Evolutionary conservation across 148 eudicot genomes (phyloP).

Genomic region (Camellia sinensis): DNA sequence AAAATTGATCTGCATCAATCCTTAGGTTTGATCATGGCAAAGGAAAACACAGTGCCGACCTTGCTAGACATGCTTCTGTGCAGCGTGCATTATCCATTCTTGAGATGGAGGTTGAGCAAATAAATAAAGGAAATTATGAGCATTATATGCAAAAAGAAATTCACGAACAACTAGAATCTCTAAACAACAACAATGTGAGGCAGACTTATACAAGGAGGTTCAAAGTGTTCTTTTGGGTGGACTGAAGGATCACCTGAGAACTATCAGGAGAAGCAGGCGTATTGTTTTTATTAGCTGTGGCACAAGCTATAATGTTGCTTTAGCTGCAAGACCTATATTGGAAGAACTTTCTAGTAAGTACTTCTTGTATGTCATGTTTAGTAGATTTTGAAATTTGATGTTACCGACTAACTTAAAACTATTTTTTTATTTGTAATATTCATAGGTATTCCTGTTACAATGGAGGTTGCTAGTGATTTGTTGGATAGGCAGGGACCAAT

Average conservation of each 20-base stretch:
- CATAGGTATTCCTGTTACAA: slow-evolving; percentile 87
- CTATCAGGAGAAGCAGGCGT: slow-evolving; percentile 94
- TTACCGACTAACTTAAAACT: background rate
- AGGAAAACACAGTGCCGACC: slow-evolving; percentile 24
- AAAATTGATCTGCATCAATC: slow-evolving; percentile 82
- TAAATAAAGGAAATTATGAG: too few species aligned
- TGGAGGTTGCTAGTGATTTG: slow-evolving; percentile 99
- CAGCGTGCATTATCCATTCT: too few species aligned
- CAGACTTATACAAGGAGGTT: slow-evolving; percentile 91
- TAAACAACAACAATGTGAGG: slow-evolving; percentile 96
- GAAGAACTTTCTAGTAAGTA: slow-evolving; percentile 96
- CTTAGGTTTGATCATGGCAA: slow-evolving; percentile 73
- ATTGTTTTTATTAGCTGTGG: slow-evolving; percentile 97
- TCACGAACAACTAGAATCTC: slow-evolving; percentile 22
- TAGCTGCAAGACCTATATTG: slow-evolving; percentile 88
- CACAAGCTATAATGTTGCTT: slow-evolving; percentile 97
- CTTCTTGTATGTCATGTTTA: slow-evolving; percentile 14
- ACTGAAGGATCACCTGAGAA: slow-evolving; percentile 88
- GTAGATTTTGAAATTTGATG: background rate
- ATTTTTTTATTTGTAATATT: background rate
- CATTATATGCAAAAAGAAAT: too few species aligned
- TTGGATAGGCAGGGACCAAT: slow-evolving; percentile 97
- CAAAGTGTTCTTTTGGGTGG: slow-evolving; percentile 91
- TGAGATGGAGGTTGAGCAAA: too few species aligned
- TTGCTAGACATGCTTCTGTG: too few species aligned